These are phyloP conservation scores for Yarrowia osloensis DNA, from an alignment of 805 yeast species.

Conservation along the genomic window DNA sequence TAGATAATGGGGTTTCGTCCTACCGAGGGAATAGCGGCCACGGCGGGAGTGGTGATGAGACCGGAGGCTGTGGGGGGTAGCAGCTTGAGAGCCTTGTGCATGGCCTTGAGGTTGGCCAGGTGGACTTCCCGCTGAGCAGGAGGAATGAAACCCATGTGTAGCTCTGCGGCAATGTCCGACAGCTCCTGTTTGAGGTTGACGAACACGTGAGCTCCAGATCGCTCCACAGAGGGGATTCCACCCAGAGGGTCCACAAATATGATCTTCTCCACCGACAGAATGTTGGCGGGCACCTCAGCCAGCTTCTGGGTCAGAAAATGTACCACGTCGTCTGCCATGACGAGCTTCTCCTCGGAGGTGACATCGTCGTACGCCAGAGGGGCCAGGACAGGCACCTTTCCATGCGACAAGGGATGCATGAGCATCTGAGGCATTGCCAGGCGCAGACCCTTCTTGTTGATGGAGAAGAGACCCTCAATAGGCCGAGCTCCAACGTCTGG, in stretches of 20 bases:
- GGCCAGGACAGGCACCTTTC: constrained; percentile 52
- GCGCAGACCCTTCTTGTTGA: constrained; percentile 32
- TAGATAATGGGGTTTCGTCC: constrained; percentile 83
- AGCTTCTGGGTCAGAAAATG: constrained; percentile 46
- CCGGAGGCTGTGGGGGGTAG: constrained; percentile 70
- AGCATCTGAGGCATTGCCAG: constrained; percentile 46
- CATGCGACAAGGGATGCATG: constrained; percentile 48
- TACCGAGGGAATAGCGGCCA: constrained; percentile 54
- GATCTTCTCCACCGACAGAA: constrained; percentile 70
- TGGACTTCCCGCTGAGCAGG: constrained; percentile 56
- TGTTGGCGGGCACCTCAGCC: constrained; percentile 37
- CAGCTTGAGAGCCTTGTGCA: constrained; percentile 57
- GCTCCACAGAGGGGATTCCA: constrained; percentile 86
- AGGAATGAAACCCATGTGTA: constrained; percentile 57
- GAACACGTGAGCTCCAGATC: constrained; percentile 78
- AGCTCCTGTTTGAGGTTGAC: constrained; percentile 47
- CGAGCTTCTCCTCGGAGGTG: constrained; percentile 46
- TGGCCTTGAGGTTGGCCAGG: constrained; percentile 62
- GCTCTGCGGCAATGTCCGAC: constrained; percentile 57
- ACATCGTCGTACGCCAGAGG: constrained; percentile 69
- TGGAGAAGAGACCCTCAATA: constrained; percentile 46
- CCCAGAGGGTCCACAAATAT: constrained; percentile 79
- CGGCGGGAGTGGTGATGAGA: constrained; percentile 77
- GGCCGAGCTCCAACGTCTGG: constrained; percentile 38
- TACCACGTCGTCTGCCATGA: constrained; percentile 48